Evolutionary conservation across 257 asterid genomes (phyloP), one percentile per base, ranked within the genome.

Genomic region (Solanum pinnatisectum): DNA sequence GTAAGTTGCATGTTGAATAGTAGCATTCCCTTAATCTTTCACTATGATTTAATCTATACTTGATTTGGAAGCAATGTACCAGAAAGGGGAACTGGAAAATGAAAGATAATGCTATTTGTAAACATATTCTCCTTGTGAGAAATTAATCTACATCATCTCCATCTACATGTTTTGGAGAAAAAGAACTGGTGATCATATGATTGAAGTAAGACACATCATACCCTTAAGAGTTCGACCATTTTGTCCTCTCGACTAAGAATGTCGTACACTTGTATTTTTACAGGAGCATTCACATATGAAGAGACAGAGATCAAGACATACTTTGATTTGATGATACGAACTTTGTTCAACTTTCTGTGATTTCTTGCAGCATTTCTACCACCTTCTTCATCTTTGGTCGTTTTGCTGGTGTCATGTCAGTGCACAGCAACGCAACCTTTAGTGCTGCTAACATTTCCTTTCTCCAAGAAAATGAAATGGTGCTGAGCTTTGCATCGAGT

Each of bases 381-480:
- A 97, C 98, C 63, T 76, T 97, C 91, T 96, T 94, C 99, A 97
- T 97, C 87, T 93, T 97, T 3, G 98, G 99, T 22, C 99, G 95
- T 86, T 96, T 97, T 35, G 99, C 98, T 8, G 99, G 99, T 65
- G 98, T 94, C 89, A 86, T 81, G 88, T 97, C 99, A 2, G 98
- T 95, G 92, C 98, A 97, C 44, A 95, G 91, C 87, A 97, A 86
- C 6, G 98, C 99, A 32, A 97, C 92, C 88, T 93, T 97, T 35
- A 97, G 87, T 1, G 99, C 95, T 49, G 98, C 94, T 46, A 97
- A 97, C 99, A 97, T 97, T 90, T 97, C 98, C 72, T 94, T 97
- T 85, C 99, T 96, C 96, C 99, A 97, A 85, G 92, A 94, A 82
- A 97, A 97, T 0, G 99, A 96, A 13, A 96, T 91, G 3, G 99